Evolutionary conservation across 1,284 basidiomycete species (phyloP).

Genomic region (Irpex sp.): DNA sequence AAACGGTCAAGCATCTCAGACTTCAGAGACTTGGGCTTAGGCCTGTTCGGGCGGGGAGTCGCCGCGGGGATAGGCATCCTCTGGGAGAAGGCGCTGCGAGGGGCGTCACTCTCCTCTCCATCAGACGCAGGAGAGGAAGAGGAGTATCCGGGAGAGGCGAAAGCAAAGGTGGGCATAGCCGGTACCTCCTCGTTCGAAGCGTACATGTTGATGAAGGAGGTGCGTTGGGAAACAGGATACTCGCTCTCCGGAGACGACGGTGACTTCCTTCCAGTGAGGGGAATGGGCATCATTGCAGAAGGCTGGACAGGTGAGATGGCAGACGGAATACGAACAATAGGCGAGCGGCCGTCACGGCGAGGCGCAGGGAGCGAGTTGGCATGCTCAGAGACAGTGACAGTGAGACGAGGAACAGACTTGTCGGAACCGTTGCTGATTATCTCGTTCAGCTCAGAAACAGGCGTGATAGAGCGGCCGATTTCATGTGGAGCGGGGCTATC

Average conservation of each 20-base stretch:
- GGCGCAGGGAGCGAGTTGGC: constrained; percentile 19
- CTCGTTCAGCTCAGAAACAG: constrained; percentile 29
- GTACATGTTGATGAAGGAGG: constrained; percentile 31
- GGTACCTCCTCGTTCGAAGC: background rate
- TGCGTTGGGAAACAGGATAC: constrained; percentile 12
- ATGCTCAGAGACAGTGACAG: constrained; percentile 4
- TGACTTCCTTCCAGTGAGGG: constrained; percentile 16
- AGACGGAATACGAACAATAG: constrained; percentile 18
- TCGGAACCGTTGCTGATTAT: constrained; percentile 25
- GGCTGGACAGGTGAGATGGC: constrained; percentile 15
- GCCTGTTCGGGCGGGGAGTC: background rate
- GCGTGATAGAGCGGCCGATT: constrained; percentile 34
- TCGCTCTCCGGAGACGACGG: constrained; percentile 12
- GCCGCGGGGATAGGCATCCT: background rate
- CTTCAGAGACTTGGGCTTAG: background rate
- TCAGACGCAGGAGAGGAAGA: background rate
- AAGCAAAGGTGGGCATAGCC: constrained; percentile 11
- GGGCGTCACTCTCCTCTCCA: background rate
- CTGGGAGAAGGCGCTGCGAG: background rate
- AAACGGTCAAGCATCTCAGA: constrained; percentile 5
- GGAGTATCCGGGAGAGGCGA: constrained; percentile 7
- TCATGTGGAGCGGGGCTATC: constrained; percentile 2
- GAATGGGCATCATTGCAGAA: constrained; percentile 19
- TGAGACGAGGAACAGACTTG: constrained; percentile 12
- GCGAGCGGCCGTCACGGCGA: constrained; percentile 22